Evolutionary conservation across 2,329 filamentous ascomycete species (phyloP), one percentile per base, ranked within the genome.

Genomic region (Aspergillus pseudonomiae): DNA sequence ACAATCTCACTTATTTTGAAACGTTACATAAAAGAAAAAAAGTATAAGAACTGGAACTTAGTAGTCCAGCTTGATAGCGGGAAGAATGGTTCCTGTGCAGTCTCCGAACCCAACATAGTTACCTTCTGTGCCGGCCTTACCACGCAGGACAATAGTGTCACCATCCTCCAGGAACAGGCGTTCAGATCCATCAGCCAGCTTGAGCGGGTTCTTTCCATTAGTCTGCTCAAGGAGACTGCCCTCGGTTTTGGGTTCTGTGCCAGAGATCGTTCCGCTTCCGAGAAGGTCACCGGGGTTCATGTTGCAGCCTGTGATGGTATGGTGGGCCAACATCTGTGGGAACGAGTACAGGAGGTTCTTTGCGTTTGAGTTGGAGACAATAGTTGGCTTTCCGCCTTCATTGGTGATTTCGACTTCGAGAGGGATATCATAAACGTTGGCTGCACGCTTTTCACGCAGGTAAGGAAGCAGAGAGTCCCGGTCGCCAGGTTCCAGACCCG

Each of bases 241-340:
- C 66, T 88, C 81, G 7, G 87, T 86, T 12, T 79, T 78, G n/a
- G 79, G 76, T 52, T 82, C 82, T 6, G 77, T 82, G 2, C 92
- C 91, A 50, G 86, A 89, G 70, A 95, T 94, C 1, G 92, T 95
- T 3, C 92, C 92, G 2, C 89, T 92, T 2, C 91, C 92, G 6
- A 95, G 79, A 59, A 95, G 77, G 73, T 95, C 91, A 39, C 91
- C 91, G 0, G 88, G 85, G 54, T 87, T 85, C 82, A 95, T 84
- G 4, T 88, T 87, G 75, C 91, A 95, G 6, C 91, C 91, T 1
- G 89, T 91, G 54, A 92, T 84, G 1, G 89, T 88, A 74, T 94
- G 91, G 74, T 94, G 91, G 1, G 91, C 86, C 46, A 94, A 82
- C 91, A 94, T 93, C 75, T 94, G 91, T 5, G 90, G 86, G 78